Percentiles rank a stretch among this genome's conserved stretches.
These are phyloP conservation scores for Paramecium pentaurelia DNA, from an alignment of 73 alveolate species.

Conservation along the genomic window DNA sequence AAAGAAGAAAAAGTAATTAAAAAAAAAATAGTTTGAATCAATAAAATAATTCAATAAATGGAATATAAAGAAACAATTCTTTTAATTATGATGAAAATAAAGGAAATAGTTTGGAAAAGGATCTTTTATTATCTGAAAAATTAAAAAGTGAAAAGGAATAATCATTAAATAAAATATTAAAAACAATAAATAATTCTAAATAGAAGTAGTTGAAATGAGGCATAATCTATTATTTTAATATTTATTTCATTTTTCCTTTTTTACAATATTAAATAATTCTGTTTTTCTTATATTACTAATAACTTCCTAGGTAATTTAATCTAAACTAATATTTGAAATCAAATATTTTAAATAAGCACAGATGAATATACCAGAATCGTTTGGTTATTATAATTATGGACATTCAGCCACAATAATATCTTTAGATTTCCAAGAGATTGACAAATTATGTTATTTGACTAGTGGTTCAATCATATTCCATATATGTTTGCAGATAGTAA, in stretches of 20 bases:
- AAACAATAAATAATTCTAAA: constrained; percentile 5
- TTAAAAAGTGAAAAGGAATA: background rate
- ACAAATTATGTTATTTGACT: background rate
- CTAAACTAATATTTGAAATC: background rate
- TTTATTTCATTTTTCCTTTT: background rate
- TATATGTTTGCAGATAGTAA: background rate
- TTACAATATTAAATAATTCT: constrained; percentile 7
- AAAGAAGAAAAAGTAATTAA: background rate
- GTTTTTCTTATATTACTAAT: background rate
- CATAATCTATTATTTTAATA: background rate
- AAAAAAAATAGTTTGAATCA: background rate
- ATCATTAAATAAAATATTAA: background rate
- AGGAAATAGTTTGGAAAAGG: background rate
- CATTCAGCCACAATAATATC: constrained; percentile 10
- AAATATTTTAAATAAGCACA: constrained; percentile 1
- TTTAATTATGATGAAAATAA: background rate
- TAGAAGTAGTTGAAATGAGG: background rate
- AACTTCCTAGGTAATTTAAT: background rate
- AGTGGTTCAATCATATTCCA: background rate
- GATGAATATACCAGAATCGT: background rate
- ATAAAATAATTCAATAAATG: background rate
- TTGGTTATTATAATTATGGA: background rate
- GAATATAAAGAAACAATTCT: background rate
- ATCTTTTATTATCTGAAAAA: background rate
- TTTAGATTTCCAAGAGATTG: background rate